Evolutionary conservation across 306 rosid genomes (phyloP).

Genomic region (Styphnolobium japonicum): DNA sequence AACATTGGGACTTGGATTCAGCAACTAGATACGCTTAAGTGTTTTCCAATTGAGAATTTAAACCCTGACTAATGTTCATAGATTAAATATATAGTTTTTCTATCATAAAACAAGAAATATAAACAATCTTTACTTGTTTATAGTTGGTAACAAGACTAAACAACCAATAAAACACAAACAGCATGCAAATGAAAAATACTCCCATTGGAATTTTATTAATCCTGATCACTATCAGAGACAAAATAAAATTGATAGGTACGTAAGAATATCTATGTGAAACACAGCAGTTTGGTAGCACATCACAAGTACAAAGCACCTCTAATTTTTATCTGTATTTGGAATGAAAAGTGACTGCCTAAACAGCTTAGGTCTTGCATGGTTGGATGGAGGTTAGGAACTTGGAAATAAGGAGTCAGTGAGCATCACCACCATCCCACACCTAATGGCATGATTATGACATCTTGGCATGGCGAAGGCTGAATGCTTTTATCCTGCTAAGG

Average conservation of each 20-base stretch:
- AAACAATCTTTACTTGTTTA: neutral
- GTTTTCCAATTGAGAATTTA: too few relatives aligned
- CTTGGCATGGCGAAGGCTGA: constrained; percentile 37
- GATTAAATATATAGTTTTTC: too few relatives aligned
- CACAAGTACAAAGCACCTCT: neutral
- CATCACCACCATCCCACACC: neutral
- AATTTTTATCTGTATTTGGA: neutral
- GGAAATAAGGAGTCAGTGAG: neutral
- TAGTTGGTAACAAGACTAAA: neutral
- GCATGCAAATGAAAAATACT: neutral
- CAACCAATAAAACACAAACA: neutral
- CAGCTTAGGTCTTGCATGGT: neutral
- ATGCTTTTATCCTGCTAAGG: constrained; percentile 40
- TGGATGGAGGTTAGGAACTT: neutral
- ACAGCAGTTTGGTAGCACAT: neutral
- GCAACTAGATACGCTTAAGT: too few relatives aligned
- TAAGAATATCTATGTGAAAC: neutral
- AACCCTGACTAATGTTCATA: too few relatives aligned
- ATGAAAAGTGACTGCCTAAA: neutral
- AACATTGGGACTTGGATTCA: too few relatives aligned
- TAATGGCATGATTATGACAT: neutral
- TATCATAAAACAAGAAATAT: too few relatives aligned
- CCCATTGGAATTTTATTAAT: neutral
- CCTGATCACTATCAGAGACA: too few relatives aligned
- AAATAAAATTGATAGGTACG: neutral